Evolutionary conservation across 306 rosid genomes (phyloP).

Genomic region (Hippophae rhamnoides): DNA sequence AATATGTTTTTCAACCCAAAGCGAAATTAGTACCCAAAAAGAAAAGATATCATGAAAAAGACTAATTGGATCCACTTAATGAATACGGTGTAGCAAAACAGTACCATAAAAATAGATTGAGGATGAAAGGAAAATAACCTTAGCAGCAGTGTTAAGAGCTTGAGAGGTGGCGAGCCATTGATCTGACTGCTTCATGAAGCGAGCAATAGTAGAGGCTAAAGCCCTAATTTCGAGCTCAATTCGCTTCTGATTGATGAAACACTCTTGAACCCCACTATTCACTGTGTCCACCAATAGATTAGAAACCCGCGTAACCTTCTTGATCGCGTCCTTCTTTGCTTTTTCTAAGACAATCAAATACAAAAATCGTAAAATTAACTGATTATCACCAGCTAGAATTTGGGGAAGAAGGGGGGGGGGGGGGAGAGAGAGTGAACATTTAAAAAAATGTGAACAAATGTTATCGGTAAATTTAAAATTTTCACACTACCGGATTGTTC

Average conservation of each 20-base stretch:
- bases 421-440: not conserved
- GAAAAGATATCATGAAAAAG: too few relatives aligned
- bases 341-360: constrained; percentile 31
- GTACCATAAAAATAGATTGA: not conserved
- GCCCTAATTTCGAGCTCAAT: constrained; percentile 75
- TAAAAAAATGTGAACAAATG: not conserved
- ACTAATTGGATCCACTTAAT: not conserved
- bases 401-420: too few relatives aligned
- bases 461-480: not conserved
- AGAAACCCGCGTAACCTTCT: constrained; percentile 45
- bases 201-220: constrained; percentile 40
- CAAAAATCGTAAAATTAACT: not conserved
- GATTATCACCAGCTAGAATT: not conserved
- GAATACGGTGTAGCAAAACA: not conserved
- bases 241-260: constrained; percentile 64
- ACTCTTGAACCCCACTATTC: constrained; percentile 65
- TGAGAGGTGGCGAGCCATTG: constrained; percentile 79
- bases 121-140: constrained; percentile 28
- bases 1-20: too few relatives aligned
- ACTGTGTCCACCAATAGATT: constrained; percentile 76
- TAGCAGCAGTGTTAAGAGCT: constrained; percentile 63
- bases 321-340: constrained; percentile 62
- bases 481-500: constrained; percentile 39
- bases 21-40: too few relatives aligned
- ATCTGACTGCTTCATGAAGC: constrained; percentile 76